Percentiles rank a stretch among this genome's conserved stretches.
Evolutionary conservation across 768 basidiomycete genomes (phyloP).

Genomic region (Cubamyces lactineus): DNA sequence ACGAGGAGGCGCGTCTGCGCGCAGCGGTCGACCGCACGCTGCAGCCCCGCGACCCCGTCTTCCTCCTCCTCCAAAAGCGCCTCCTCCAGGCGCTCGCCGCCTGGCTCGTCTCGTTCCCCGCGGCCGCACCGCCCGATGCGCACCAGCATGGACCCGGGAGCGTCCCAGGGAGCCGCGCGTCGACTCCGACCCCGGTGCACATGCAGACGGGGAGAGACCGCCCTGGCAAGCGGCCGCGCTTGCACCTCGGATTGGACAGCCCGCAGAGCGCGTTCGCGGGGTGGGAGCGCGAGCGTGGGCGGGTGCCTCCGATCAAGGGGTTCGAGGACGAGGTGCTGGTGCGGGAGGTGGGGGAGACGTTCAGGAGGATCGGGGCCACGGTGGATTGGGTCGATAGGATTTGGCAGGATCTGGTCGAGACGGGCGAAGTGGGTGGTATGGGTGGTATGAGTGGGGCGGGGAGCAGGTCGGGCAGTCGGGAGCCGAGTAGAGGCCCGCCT

Average conservation of each 20-base stretch:
- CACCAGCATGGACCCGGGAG: too few species aligned
- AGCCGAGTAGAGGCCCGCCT: not conserved
- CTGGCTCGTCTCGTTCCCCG: conserved; percentile 27
- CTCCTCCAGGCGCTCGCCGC: conserved; percentile 46
- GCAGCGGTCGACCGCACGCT: conserved; percentile 66
- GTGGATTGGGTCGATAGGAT: conserved; percentile 58
- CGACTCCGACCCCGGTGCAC: conserved; percentile 15
- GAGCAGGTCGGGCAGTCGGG: conserved; percentile 1
- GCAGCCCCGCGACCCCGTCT: conserved; percentile 65
- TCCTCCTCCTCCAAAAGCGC: conserved; percentile 61
- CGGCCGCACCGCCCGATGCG: conserved; percentile 11
- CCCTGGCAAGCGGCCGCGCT: conserved; percentile 20
- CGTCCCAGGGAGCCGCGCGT: not conserved
- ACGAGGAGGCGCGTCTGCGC: conserved; percentile 57
- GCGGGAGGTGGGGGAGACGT: conserved; percentile 45
- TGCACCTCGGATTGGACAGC: conserved; percentile 13
- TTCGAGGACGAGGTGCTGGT: conserved; percentile 66
- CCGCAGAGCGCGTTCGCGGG: conserved; percentile 13
- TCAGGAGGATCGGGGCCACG: conserved; percentile 43
- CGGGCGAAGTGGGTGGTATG: conserved; percentile 5
- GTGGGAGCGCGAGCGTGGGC: conserved; percentile 9
- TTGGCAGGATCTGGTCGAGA: conserved; percentile 52
- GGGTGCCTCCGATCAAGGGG: conserved; percentile 51
- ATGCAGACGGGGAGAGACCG: conserved; percentile 30
- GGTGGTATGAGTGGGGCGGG: not conserved